Base-by-base conservation (phyloP, 1,284 basidiomycete genomes). In the Gastroboletus turbinatus region DNA sequence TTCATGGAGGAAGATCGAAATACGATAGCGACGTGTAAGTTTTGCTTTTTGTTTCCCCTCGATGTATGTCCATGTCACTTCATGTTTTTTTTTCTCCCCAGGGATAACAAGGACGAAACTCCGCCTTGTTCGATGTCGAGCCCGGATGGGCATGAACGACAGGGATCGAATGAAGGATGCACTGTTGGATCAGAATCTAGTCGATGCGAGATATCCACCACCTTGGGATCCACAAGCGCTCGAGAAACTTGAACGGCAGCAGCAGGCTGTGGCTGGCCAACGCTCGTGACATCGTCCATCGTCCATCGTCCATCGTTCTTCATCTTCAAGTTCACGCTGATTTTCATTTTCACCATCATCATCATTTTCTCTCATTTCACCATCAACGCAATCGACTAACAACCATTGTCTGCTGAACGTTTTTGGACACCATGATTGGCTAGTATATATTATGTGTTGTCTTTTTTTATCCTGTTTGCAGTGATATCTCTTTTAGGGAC, bases 81-180 rank as follows among this genome's bases (percentile, higher is more conserved):
- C 23, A 48, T 5, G 3, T 25, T 13, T 50, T 21, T 10, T 3
- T 17, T 17, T 40, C 6, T 36, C 3, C 25, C 16, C 57, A 90
- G 88, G 89, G 89, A 90, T 91, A 71, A 89, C 87, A 59, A 80
- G 88, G 44, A 91, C 89, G n/a, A 91, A 90, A 68, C 79, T 88
- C 8, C 83, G 89, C 16, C 82, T 90, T 19, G 76, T 88, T 29
- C 79, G 88, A 33, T 90, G 88, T 69, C 81, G 82, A 21, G 81
- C 80, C 23, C 80, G 88, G 21, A 90, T 87, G 88, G 73, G 70
- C 39, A 90, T 90, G 87, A 84, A 77, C 48, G 81, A 84, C 57
- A 76, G 76, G 30, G 88, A 90, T 60, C 79, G 88, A 6, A 67
- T 90, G 55, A 82, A 80, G 50, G 88, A 90, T 64, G 88, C 85